Percentiles rank a stretch among this genome's conserved stretches.
Evolutionary conservation across 495 filamentous ascomycete species (phyloP).

Genomic region (Clavariopsis aquatica): DNA sequence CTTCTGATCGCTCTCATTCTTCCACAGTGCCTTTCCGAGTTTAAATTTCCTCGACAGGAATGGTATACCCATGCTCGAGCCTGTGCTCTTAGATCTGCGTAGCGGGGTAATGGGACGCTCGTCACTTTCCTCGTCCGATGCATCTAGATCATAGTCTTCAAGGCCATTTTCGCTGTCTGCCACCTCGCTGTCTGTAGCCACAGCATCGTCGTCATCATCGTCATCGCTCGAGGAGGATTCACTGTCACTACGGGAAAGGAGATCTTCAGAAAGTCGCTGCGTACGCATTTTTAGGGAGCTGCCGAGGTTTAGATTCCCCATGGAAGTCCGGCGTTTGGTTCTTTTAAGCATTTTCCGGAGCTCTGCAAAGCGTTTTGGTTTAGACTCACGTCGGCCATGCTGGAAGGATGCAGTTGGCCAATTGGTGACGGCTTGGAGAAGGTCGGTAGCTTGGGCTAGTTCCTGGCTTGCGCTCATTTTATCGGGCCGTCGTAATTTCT

Average conservation of each 20-base stretch:
- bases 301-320: constrained; percentile 65
- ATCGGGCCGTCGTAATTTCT: constrained; percentile 53
- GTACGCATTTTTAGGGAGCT: constrained; percentile 75
- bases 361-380: constrained; percentile 50
- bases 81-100: constrained; percentile 29
- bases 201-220: constrained; percentile 41
- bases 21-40: constrained; percentile 23
- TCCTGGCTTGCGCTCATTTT: constrained; percentile 42
- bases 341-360: constrained; percentile 54
- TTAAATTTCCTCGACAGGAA: constrained; percentile 17
- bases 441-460: constrained; percentile 36
- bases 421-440: constrained; percentile 43
- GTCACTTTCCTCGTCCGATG: constrained; percentile 27
- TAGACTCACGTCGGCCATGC: constrained; percentile 51
- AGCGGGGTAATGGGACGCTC: constrained; percentile 27
- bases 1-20: background rate
- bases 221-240: constrained; percentile 54
- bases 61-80: constrained; percentile 27
- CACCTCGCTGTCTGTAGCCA: constrained; percentile 24
- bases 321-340: constrained; percentile 59
- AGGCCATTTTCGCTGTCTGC: constrained; percentile 54
- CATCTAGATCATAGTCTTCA: constrained; percentile 44
- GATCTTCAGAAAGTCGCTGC: constrained; percentile 65
- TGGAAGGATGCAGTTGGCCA: constrained; percentile 61
- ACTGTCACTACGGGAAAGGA: constrained; percentile 53